A percentile compares a stretch with the other conserved stretches of the same genome.
phyloP scores from a whole-genome alignment of 2,329 filamentous ascomycete genomes.

The Alternaria novae-zelandiae region DNA sequence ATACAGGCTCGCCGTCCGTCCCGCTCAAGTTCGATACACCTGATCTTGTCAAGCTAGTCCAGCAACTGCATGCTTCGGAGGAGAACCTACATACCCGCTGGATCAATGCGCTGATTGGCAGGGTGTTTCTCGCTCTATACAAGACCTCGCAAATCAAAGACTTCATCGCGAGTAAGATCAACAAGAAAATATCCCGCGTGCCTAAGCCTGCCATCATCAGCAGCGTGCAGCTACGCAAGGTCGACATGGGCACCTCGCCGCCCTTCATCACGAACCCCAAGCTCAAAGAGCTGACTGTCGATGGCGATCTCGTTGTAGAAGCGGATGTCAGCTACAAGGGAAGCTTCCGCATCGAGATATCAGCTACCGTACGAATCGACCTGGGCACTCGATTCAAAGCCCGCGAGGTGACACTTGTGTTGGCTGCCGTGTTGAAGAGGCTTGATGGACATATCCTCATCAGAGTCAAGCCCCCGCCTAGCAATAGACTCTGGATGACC shows the following conservation, averaged over 20 bases:
- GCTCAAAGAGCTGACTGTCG: conserved; percentile 86
- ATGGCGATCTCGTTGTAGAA: conserved; percentile 87
- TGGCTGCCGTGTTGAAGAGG: conserved; percentile 84
- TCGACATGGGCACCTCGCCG: conserved; percentile 85
- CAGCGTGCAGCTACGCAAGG: conserved; percentile 78
- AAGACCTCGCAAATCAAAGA: conserved; percentile 82
- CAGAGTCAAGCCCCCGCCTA: conserved; percentile 91
- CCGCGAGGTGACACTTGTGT: conserved; percentile 84
- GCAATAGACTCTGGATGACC: conserved; percentile 93
- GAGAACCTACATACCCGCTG: conserved; percentile 90
- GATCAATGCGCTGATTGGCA: conserved; percentile 89
- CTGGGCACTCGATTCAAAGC: conserved; percentile 87
- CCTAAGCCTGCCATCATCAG: conserved; percentile 91
- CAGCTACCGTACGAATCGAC: conserved; percentile 91
- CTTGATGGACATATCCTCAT: conserved; percentile 85
- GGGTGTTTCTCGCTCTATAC: conserved; percentile 87
- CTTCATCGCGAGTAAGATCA: conserved; percentile 82
- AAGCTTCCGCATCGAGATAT: conserved; percentile 87
- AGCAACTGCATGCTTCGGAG: conserved; percentile 88
- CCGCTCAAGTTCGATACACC: conserved; percentile 81
- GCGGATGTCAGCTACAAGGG: conserved; percentile 88
- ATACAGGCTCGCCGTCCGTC: conserved; percentile 64
- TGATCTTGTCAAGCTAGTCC: conserved; percentile 87
- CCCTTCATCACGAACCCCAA: conserved; percentile 89
- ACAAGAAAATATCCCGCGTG: conserved; percentile 93